Percentiles rank a stretch among this genome's conserved stretches.
phyloP scores from a whole-genome alignment of 1,284 basidiomycete genomes.

The Cystobasidiaceae sp. region DNA sequence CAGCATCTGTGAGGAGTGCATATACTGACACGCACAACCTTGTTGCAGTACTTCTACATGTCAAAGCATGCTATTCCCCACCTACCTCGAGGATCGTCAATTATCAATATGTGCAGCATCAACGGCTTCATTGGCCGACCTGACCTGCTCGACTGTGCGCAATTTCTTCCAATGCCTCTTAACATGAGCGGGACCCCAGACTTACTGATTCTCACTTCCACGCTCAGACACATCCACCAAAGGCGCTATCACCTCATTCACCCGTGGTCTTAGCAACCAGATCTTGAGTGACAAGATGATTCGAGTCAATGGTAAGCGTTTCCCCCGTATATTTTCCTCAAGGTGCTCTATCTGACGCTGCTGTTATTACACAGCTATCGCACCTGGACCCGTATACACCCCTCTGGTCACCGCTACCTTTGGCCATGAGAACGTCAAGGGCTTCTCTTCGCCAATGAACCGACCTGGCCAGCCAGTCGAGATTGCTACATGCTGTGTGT shows the following conservation, averaged over 20 bases:
- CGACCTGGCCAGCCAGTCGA: conserved; percentile 58
- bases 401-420: conserved; percentile 50
- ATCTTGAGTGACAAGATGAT: conserved; percentile 55
- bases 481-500: conserved; percentile 56
- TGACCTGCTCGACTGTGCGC: conserved; percentile 52
- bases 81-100: conserved; percentile 50
- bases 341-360: background rate
- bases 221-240: conserved; percentile 54
- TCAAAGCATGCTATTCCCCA: conserved; percentile 52
- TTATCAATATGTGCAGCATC: conserved; percentile 55
- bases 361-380: conserved; percentile 48
- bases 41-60: conserved; percentile 51
- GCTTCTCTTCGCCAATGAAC: conserved; percentile 44
- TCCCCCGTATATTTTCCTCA: conserved; percentile 35
- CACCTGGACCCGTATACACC: conserved; percentile 56
- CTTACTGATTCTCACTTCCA: background rate
- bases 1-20: no score
- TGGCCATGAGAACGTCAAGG: conserved; percentile 19
- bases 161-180: background rate
- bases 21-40: no score
- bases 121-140: conserved; percentile 56
- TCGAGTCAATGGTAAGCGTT: conserved; percentile 51
- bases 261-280: conserved; percentile 54
- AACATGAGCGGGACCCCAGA: no score
- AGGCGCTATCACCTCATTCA: conserved; percentile 53